Evolutionary conservation across 179 eudicot genomes (phyloP).

Genomic region (Beta macrorhiza): DNA sequence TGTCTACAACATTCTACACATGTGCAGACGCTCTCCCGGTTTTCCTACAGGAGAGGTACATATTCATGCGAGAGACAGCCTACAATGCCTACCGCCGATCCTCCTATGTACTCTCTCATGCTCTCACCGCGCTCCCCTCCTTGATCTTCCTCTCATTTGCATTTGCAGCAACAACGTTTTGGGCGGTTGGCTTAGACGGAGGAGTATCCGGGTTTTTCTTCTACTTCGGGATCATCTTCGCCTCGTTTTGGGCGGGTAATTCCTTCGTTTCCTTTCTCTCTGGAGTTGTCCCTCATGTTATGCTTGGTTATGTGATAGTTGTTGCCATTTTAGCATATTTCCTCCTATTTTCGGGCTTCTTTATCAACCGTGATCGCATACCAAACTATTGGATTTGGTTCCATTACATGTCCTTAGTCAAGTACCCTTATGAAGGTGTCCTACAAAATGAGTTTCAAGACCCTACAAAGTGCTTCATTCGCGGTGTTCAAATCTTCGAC

Average conservation of each 20-base stretch:
- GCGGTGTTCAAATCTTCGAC: constrained; percentile 59
- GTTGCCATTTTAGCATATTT: constrained; percentile 61
- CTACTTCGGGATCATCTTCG: constrained; percentile 49
- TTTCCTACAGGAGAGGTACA: constrained; percentile 58
- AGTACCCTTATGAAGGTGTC: constrained; percentile 63
- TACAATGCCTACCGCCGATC: constrained; percentile 63
- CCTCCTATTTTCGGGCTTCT: constrained; percentile 61
- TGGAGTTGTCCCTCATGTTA: constrained; percentile 53
- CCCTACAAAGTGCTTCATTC: constrained; percentile 50
- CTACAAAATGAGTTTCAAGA: constrained; percentile 54
- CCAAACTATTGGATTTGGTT: constrained; percentile 69
- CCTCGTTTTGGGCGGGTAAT: constrained; percentile 67
- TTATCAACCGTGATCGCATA: constrained; percentile 56
- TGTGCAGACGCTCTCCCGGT: constrained; percentile 65
- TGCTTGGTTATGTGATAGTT: constrained; percentile 55
- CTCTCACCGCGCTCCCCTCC: constrained; percentile 46
- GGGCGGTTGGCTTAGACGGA: constrained; percentile 58
- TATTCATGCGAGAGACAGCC: constrained; percentile 66
- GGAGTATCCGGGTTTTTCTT: constrained; percentile 49
- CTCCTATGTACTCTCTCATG: constrained; percentile 55
- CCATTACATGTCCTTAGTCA: constrained; percentile 58
- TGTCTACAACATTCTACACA: constrained; percentile 69
- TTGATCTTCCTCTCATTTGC: constrained; percentile 45
- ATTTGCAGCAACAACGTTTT: constrained; percentile 52
- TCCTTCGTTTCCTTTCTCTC: constrained; percentile 67